These are phyloP conservation scores for Bipolaris zeicola DNA, from an alignment of 2,329 filamentous ascomycete genomes.

Conservation along the genomic window DNA sequence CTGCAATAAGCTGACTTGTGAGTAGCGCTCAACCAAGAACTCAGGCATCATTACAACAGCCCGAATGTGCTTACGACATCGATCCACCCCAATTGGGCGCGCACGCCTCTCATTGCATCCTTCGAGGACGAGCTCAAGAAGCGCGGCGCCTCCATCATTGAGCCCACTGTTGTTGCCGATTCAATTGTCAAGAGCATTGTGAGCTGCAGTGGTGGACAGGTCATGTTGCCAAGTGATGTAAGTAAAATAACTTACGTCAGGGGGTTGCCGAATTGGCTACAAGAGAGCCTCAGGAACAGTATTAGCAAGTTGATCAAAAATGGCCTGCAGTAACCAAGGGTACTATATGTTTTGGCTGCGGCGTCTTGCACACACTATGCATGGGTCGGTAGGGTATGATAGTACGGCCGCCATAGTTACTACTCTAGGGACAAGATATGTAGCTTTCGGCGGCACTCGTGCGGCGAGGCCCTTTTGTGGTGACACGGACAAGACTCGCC, in stretches of 20 bases:
- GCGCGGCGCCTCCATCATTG: constrained; percentile 41
- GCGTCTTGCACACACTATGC: background rate
- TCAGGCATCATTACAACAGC: constrained; percentile 47
- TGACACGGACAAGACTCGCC: constrained; percentile 7
- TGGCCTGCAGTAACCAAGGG: constrained; percentile 9
- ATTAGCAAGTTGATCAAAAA: constrained; percentile 23
- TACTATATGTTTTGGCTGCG: background rate
- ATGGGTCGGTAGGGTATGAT: no score
- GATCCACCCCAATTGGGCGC: constrained; percentile 52
- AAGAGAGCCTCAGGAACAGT: constrained; percentile 46
- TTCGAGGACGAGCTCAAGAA: constrained; percentile 41
- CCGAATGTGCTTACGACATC: constrained; percentile 51
- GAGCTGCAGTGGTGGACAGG: constrained; percentile 47
- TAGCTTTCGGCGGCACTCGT: constrained; percentile 8
- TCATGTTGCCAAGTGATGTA: constrained; percentile 44
- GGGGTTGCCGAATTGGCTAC: constrained; percentile 56
- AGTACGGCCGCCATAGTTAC: no score
- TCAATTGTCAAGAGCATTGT: constrained; percentile 51
- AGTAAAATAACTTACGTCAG: constrained; percentile 44
- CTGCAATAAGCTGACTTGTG: constrained; percentile 6
- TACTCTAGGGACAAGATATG: background rate
- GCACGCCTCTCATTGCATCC: constrained; percentile 48
- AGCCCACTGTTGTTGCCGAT: constrained; percentile 48
- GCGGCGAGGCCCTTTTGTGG: constrained; percentile 7
- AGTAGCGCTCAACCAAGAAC: constrained; percentile 45